Evolutionary conservation across 202 grass and related monocot species (phyloP).

Genomic region (Panicum virgatum): DNA sequence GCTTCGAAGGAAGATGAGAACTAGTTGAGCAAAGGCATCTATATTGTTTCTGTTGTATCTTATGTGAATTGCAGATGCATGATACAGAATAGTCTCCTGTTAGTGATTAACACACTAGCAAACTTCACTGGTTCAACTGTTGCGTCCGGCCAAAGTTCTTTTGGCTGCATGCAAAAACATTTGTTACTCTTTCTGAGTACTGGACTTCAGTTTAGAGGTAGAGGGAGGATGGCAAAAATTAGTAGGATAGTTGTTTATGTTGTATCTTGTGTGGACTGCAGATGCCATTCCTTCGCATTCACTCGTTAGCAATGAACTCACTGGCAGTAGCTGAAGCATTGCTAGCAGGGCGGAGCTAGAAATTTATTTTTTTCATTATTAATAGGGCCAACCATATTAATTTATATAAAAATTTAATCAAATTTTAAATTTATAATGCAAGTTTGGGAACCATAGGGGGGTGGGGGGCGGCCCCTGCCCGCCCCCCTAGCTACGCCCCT

Average conservation of each 20-base stretch:
- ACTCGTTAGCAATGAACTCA: not conserved
- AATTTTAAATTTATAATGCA: too few relatives aligned
- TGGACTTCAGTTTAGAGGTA: not conserved
- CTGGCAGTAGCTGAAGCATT: not conserved
- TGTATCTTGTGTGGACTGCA: not conserved
- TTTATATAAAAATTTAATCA: too few relatives aligned
- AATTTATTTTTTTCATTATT: too few relatives aligned
- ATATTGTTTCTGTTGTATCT: not conserved
- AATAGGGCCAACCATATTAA: too few relatives aligned
- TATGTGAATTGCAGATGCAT: not conserved
- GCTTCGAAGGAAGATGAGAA: not conserved
- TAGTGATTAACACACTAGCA: not conserved
- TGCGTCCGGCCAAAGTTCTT: not conserved
- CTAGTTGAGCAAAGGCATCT: not conserved
- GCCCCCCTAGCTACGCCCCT: too few relatives aligned
- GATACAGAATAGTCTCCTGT: not conserved
- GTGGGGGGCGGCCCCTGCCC: too few relatives aligned
- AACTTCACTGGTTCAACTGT: not conserved
- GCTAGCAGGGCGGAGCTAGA: too few relatives aligned
- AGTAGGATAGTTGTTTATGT: not conserved
- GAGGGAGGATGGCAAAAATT: not conserved
- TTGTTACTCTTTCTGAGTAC: not conserved
- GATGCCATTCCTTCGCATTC: too few relatives aligned
- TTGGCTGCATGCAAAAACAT: not conserved
- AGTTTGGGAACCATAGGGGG: too few relatives aligned